phyloP scores from a whole-genome alignment of 148 eudicot genomes.

The Salicornia ramosissima region DNA sequence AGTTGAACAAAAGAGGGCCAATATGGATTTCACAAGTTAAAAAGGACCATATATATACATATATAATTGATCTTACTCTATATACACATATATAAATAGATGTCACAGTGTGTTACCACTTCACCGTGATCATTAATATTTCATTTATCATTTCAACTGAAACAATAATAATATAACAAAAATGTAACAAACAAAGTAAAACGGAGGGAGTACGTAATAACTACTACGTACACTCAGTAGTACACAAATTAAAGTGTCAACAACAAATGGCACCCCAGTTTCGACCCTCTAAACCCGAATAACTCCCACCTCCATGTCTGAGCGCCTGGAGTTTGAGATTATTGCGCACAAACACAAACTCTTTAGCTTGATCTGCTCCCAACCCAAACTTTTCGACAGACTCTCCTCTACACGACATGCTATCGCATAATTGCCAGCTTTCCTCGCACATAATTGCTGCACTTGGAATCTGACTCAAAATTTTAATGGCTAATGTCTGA shows the following conservation, averaged over 20 bases:
- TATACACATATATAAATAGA: too few relatives aligned
- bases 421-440: constrained; percentile 33
- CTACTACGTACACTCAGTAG: too few relatives aligned
- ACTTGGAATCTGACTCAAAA: constrained; percentile 38
- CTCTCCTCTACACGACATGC: constrained; percentile 30
- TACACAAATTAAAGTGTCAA: background rate
- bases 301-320: constrained; percentile 18
- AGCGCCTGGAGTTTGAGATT: constrained; percentile 37
- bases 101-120: too few relatives aligned
- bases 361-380: constrained; percentile 28
- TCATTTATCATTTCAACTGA: too few relatives aligned
- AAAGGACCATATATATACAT: too few relatives aligned
- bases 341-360: constrained; percentile 38
- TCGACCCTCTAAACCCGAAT: constrained; percentile 2
- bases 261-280: background rate
- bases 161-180: too few relatives aligned
- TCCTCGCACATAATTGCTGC: constrained; percentile 31
- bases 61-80: too few relatives aligned
- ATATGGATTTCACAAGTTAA: too few relatives aligned
- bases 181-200: too few relatives aligned
- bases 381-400: constrained; percentile 25
- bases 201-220: too few relatives aligned
- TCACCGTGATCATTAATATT: too few relatives aligned
- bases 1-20: too few relatives aligned
- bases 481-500: constrained; percentile 36